Conservation (phyloP, 106 monocot genomes). For the Iris macrosiphon region DNA sequence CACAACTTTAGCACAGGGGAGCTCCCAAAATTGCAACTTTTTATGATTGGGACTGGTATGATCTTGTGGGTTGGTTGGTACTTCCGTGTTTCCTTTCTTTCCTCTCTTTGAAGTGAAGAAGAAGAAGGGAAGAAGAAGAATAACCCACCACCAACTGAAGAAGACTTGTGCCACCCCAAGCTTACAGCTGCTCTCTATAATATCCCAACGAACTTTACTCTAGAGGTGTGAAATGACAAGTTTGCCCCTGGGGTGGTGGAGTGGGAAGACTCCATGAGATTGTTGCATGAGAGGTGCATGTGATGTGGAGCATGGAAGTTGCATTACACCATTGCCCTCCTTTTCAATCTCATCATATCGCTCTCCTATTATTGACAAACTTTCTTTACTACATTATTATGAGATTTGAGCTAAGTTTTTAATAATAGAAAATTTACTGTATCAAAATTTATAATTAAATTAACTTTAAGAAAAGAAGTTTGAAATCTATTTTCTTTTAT, state of each 20-base stretch:
- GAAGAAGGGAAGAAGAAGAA: slow-evolving; percentile 2
- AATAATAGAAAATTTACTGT: too few species aligned
- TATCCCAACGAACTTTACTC: too few species aligned
- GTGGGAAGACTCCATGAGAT: background rate
- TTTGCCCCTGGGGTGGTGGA: background rate
- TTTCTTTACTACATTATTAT: too few species aligned
- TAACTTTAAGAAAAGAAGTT: too few species aligned
- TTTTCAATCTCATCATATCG: too few species aligned
- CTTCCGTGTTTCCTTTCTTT: background rate
- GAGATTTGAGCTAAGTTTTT: too few species aligned
- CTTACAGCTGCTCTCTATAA: too few species aligned
- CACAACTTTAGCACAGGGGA: background rate
- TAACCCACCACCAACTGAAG: slow-evolving; percentile 1
- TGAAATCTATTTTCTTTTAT: too few species aligned
- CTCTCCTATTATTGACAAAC: too few species aligned
- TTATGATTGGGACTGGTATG: background rate
- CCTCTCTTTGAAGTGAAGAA: slow-evolving; percentile 20
- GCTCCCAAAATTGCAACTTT: background rate
- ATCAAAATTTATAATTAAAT: too few species aligned
- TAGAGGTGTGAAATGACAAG: background rate
- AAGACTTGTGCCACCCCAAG: too few species aligned
- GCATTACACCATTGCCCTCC: too few species aligned
- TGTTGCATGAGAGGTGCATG: background rate
- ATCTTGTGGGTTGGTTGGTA: background rate
- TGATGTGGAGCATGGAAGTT: background rate